Base-by-base conservation (phyloP, 352 stramenopile genomes). In the Phytophthora megakarya region DNA sequence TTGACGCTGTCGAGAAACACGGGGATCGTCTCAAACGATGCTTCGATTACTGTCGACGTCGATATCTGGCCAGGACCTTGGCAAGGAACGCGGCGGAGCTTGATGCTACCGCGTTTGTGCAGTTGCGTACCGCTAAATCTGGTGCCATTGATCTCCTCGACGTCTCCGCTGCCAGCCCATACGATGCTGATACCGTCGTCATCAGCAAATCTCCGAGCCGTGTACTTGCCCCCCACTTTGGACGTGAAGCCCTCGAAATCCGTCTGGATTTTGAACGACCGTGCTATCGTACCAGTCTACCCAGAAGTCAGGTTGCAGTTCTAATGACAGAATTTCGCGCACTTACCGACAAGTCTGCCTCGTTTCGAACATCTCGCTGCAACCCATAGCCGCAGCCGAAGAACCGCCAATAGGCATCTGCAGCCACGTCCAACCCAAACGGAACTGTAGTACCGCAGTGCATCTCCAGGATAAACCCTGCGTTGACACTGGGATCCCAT, bases 1-100 rank as follows among this genome's bases (percentile, higher is more conserved):
- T 85, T 64, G 4, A 81, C 53, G 21, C 77, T 70, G 3, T 86
- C 73, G 35, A 76, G 72, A 11, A 89, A 68, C 33, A 82, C 58
- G 13, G 80, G 75, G 10, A 71, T 61, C 23, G 71, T 76, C 39
- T 77, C 65, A 38, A 78, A 70, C 44, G 63, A 79, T 19, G 59
- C 73, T 54, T 89, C 75, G 45, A 86, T 57, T 4, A 76, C 60
- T 23, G 77, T 76, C 19, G 50, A 55, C 23, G 46, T 68, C 21
- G 65, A 65, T 4, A 22, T 9, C 10, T 70, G 32, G 5, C 45
- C 40, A 8, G 44, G 33, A 0, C 55, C 63, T 51, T 60, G 40
- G 22, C 33, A 39, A 43, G 38, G 25, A 11, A 48, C 53, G 8
- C 47, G 51, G 1, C 54, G 58, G 12, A 76, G 33, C 51, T 56